Evolutionary conservation across 1,284 basidiomycete genomes (phyloP).

Genomic region (Coriolopsis trogii): DNA sequence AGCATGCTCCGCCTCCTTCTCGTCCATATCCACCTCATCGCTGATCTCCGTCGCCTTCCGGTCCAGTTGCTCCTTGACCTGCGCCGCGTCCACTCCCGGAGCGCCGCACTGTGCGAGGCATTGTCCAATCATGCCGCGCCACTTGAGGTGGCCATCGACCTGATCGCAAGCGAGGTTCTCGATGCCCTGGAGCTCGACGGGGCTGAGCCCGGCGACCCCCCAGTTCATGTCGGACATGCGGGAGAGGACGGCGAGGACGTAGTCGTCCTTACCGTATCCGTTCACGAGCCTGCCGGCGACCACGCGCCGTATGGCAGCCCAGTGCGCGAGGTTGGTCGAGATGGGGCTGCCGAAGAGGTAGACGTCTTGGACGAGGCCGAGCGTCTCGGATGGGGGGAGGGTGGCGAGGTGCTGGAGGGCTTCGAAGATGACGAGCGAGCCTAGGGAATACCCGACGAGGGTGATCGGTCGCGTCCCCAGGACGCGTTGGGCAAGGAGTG

Average conservation of each 20-base stretch:
- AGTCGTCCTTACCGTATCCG: conserved; percentile 71
- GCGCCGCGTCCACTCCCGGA: conserved; percentile 38
- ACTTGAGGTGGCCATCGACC: conserved; percentile 58
- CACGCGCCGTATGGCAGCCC: conserved; percentile 67
- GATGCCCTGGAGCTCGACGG: conserved; percentile 66
- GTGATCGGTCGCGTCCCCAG: conserved; percentile 61
- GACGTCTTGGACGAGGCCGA: conserved; percentile 70
- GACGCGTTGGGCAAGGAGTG: conserved; percentile 51
- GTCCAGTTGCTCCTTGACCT: conserved; percentile 41
- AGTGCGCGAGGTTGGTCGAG: conserved; percentile 54
- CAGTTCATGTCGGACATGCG: conserved; percentile 66
- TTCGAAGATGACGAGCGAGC: conserved; percentile 56
- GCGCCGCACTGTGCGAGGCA: conserved; percentile 44
- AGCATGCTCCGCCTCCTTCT: conserved; percentile 24
- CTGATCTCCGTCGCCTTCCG: conserved; percentile 26
- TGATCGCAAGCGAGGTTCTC: conserved; percentile 67
- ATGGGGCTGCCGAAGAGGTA: conserved; percentile 76
- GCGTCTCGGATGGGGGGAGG: conserved; percentile 46
- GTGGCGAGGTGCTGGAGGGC: conserved; percentile 43
- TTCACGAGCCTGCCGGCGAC: conserved; percentile 76
- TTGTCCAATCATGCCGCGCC: conserved; percentile 54
- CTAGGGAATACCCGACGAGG: conserved; percentile 59
- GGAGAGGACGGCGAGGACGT: conserved; percentile 75
- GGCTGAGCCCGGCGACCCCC: conserved; percentile 69
- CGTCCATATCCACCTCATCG: conserved; percentile 27